Evolutionary conservation across 345 rosid genomes (phyloP).

Genomic region (Turnera subulata): DNA sequence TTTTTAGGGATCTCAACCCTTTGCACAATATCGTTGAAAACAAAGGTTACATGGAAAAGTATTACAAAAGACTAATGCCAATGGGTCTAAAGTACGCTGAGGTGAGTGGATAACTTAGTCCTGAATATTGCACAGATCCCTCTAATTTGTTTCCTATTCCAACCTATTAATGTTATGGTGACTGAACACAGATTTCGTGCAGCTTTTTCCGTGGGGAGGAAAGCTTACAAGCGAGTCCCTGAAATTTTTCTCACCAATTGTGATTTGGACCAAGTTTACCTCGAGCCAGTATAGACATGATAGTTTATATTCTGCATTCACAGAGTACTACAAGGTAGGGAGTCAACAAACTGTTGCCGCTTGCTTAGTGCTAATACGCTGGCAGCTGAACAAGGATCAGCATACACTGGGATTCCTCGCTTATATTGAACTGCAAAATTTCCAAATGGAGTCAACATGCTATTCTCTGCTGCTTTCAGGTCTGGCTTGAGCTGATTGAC

Average conservation of each 20-base stretch:
- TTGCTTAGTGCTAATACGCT: not conserved
- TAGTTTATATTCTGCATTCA: constrained; percentile 50
- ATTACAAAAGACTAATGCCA: constrained; percentile 53
- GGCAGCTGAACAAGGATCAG: not conserved
- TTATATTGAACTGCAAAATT: not conserved
- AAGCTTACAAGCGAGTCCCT: constrained; percentile 84
- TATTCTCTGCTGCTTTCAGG: constrained; percentile 31
- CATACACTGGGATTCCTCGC: not conserved
- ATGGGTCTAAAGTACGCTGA: constrained; percentile 58
- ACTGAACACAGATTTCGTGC: constrained; percentile 49
- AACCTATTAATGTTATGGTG: constrained; percentile 23
- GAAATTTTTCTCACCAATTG: constrained; percentile 67
- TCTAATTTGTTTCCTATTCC: not conserved
- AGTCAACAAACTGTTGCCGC: not conserved
- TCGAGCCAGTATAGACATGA: constrained; percentile 41
- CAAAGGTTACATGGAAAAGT: constrained; percentile 69
- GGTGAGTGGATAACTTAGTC: constrained; percentile 38
- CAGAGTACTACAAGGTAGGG: constrained; percentile 61
- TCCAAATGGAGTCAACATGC: not conserved
- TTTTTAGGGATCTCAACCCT: constrained; percentile 85
- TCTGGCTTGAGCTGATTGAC: constrained; percentile 55
- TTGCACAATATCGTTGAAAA: constrained; percentile 52
- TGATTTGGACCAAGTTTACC: constrained; percentile 61
- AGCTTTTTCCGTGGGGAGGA: constrained; percentile 98
- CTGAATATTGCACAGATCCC: constrained; percentile 1